These are phyloP conservation scores for Metschnikowia cerradonensis DNA, from an alignment of 805 yeast genomes.

Conservation along the genomic window DNA sequence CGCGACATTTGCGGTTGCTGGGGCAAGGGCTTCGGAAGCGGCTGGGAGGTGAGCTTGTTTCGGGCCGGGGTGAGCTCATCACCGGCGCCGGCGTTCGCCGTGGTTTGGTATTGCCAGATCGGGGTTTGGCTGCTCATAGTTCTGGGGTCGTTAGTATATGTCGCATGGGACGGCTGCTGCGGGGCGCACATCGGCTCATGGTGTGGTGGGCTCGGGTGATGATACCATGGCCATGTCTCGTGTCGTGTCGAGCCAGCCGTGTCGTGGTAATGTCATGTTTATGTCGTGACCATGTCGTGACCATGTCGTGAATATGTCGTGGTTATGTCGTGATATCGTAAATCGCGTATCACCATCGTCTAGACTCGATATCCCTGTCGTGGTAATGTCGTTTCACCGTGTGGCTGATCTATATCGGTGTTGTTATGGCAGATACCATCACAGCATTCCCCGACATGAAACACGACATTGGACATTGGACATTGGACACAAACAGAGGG, in stretches of 20 bases:
- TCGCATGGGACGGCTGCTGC: background rate
- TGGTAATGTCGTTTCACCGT: no score
- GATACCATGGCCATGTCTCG: background rate
- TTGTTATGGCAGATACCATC: no score
- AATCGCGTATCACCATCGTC: no score
- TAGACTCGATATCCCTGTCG: no score
- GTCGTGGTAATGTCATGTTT: no score
- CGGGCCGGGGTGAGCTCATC: background rate
- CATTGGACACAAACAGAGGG: background rate
- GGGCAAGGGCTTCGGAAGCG: constrained; percentile 2
- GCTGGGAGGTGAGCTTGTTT: background rate
- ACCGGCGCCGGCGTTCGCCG: background rate
- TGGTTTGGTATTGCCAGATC: background rate
- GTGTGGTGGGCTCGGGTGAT: no score
- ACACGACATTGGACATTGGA: background rate
- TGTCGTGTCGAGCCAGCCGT: background rate
- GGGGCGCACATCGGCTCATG: background rate
- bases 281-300: no score
- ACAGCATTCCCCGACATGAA: no score
- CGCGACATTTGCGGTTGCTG: constrained; percentile 3
- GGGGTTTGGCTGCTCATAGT: constrained; percentile 6
- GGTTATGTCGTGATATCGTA: no score
- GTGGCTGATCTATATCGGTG: no score
- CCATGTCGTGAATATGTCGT: no score
- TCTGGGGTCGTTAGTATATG: constrained; percentile 2